Percentiles rank a stretch among this genome's conserved stretches.
Evolutionary conservation across 2,329 filamentous ascomycete species (phyloP).

Genomic region (Fusarium protoensiforme): DNA sequence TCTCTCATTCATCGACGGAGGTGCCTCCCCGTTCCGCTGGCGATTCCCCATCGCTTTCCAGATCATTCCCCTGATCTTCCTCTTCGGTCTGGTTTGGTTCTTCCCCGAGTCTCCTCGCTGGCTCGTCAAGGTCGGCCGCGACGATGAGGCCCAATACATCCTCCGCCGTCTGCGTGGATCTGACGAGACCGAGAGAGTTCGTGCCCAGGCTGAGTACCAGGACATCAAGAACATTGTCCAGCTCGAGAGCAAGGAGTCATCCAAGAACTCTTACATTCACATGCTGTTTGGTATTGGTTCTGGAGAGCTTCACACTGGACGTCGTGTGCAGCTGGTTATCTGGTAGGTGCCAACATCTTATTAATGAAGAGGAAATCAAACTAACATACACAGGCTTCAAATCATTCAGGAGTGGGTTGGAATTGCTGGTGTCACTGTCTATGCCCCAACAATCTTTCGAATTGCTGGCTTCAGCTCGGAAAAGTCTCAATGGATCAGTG

Average conservation of each 20-base stretch:
- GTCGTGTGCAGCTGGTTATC: slow-evolving; percentile 75
- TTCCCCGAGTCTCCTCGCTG: slow-evolving; percentile 77
- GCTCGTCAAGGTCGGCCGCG: slow-evolving; percentile 73
- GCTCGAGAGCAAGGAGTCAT: slow-evolving; percentile 66
- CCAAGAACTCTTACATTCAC: slow-evolving; percentile 67
- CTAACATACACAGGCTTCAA: not conserved
- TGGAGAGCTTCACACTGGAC: slow-evolving; percentile 72
- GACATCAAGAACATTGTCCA: slow-evolving; percentile 70
- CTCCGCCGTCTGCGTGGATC: slow-evolving; percentile 72
- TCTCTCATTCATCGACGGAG: slow-evolving; percentile 69
- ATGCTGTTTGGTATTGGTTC: slow-evolving; percentile 77
- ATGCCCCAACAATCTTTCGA: slow-evolving; percentile 68
- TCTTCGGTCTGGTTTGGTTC: slow-evolving; percentile 69
- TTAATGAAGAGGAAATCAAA: rapidly evolving
- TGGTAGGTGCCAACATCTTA: slow-evolving; percentile 56
- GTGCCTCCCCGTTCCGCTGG: slow-evolving; percentile 70
- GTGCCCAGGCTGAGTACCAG: slow-evolving; percentile 72
- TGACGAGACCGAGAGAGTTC: slow-evolving; percentile 60
- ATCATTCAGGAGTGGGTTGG: slow-evolving; percentile 47
- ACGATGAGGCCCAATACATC: slow-evolving; percentile 75
- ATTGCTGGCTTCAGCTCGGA: slow-evolving; percentile 72
- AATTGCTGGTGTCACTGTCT: slow-evolving; percentile 76
- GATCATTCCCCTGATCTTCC: slow-evolving; percentile 69
- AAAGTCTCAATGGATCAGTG: slow-evolving; percentile 73
- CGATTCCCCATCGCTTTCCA: slow-evolving; percentile 78